These are phyloP conservation scores for Rhododendron mucronatum DNA, from an alignment of 148 eudicot genomes.

Conservation along the genomic window DNA sequence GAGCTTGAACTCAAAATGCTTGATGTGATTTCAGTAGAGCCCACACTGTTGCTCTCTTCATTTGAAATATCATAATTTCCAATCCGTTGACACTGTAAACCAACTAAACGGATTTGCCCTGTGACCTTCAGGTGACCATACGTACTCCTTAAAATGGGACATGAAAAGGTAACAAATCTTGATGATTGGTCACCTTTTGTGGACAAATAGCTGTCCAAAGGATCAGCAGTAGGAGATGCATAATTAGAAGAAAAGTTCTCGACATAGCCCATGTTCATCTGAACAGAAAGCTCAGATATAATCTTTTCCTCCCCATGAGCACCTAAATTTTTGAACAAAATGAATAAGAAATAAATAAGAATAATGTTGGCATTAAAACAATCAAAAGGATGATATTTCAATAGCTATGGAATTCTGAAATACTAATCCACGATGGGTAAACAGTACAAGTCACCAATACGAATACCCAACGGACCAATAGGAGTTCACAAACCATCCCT, in stretches of 20 bases:
- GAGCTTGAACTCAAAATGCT: constrained; percentile 13
- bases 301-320: constrained; percentile 15
- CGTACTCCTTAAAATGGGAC: constrained; percentile 39
- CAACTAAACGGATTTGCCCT: constrained; percentile 9
- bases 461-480: not conserved
- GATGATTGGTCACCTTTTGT: constrained; percentile 17
- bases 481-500: not conserved
- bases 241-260: constrained; percentile 30
- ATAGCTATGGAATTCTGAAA: not conserved
- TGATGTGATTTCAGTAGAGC: constrained; percentile 14
- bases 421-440: not conserved
- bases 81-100: constrained; percentile 12
- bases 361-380: not conserved
- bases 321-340: constrained; percentile 11
- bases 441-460: not conserved
- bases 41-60: constrained; percentile 9
- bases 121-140: constrained; percentile 31
- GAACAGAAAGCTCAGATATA: constrained; percentile 20
- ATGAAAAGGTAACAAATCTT: constrained; percentile 13
- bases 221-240: constrained; percentile 26
- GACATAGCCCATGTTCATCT: constrained; percentile 16
- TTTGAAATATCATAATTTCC: constrained; percentile 9
- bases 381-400: not conserved
- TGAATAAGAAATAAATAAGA: not conserved
- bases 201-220: constrained; percentile 16